Base-by-base conservation (phyloP, 805 yeast genomes). In the Wickerhamiella parazyma region DNA sequence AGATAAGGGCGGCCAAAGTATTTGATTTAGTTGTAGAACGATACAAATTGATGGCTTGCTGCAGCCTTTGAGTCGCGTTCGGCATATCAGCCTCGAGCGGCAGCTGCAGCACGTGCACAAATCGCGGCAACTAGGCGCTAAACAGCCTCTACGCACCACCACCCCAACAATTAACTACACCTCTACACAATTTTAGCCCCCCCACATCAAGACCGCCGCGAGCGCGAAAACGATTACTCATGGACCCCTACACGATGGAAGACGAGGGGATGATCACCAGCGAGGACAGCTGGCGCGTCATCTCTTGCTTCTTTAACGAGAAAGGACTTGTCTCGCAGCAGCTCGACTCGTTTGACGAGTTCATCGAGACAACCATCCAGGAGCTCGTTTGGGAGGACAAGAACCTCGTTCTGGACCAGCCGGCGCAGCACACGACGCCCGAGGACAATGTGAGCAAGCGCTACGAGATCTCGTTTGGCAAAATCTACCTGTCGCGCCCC, bases 231-330 rank as follows among this genome's bases (percentile, higher is more conserved):
- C 31, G 21, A 33, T 17, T 19, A 51, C 46, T 39, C 42, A 39
- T 39, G 42, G 47, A 44, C 28, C 56, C 55, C 33, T 55, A 83
- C 62, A 76, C 73, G 45, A 78, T 77, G 60, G 87, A 80, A 53
- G 83, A 74, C 49, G 70, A 65, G 42, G 73, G 72, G 48, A 74
- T 79, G 57, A 84, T 91, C 66, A 86, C 97, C 25, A 83, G 95
- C 22, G 98, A 91, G 68, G 98, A 91, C 70, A 91, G 98, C 66
- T 91, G 99, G 99, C 80, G 94, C 25, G 97, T 91, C 49, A 91
- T 91, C 53, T 81, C 95, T 22, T 76, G 97, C 14, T 91, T 91
- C 64, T 91, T 91, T 71, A 85, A 81, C 65, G 93, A 87, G 59
- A 89, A 87, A 60, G 98, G 98, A 48, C 72, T 91, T 53, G 99